Conservation (phyloP, 2,329 filamentous ascomycete genomes). For the Epicoccum sorghinum region DNA sequence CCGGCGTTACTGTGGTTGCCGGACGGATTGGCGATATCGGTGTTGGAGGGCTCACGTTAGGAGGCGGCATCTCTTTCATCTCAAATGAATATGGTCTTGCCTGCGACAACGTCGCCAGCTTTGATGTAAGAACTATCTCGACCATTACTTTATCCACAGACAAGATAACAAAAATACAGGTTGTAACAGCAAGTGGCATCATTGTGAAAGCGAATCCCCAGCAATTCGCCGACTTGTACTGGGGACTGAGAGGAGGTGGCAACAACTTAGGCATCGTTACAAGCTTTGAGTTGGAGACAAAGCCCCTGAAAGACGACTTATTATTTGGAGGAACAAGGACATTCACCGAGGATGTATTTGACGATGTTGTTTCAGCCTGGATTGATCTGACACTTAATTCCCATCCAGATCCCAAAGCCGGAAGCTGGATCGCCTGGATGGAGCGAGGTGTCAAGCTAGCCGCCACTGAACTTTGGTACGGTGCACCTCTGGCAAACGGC, state of each 20-base stretch:
- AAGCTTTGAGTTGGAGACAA: background rate
- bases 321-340: background rate
- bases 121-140: background rate
- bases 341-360: background rate
- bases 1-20: background rate
- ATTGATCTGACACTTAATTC: background rate
- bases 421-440: background rate
- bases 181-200: background rate
- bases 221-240: background rate
- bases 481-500: background rate
- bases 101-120: background rate
- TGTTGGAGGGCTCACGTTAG: background rate
- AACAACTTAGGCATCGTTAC: background rate
- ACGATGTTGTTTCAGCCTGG: background rate
- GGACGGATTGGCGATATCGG: background rate
- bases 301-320: background rate
- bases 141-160: no score
- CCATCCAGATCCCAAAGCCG: background rate
- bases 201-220: background rate
- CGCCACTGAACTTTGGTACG: background rate
- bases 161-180: background rate
- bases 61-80: background rate
- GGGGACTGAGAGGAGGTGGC: background rate
- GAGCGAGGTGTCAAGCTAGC: background rate
- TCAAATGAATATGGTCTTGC: background rate